phyloP scores from a whole-genome alignment of 2,329 filamentous ascomycete genomes.

The Endoconidiophora laricicola region DNA sequence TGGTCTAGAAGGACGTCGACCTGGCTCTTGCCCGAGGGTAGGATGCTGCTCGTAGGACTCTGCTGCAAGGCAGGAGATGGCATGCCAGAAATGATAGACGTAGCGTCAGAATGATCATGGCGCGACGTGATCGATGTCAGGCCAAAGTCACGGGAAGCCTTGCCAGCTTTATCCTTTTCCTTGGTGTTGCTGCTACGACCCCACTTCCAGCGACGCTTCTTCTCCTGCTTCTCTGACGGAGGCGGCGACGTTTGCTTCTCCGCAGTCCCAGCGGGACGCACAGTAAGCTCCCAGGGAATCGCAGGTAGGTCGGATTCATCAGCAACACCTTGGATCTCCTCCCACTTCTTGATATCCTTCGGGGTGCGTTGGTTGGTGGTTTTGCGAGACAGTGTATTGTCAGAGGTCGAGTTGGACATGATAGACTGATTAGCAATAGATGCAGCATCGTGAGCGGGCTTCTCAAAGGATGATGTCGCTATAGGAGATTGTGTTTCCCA shows the following conservation, averaged over 20 bases:
- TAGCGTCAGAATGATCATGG: neutral
- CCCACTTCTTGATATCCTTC: slow-evolving; percentile 6
- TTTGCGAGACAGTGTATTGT: slow-evolving; percentile 1
- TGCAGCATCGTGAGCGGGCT: neutral
- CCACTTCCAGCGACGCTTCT: slow-evolving; percentile 10
- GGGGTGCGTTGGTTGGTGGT: neutral
- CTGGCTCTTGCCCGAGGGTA: neutral
- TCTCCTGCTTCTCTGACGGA: slow-evolving; percentile 2
- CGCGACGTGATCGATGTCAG: slow-evolving; percentile 2
- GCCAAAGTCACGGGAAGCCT: slow-evolving; percentile 1
- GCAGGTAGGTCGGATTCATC: slow-evolving; percentile 3
- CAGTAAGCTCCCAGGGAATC: slow-evolving; percentile 4
- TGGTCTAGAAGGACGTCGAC: slow-evolving; percentile 9
- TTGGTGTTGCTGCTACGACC: slow-evolving; percentile 4
- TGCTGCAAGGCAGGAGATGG: too few species aligned
- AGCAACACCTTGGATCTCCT: slow-evolving; percentile 6
- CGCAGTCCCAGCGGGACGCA: neutral
- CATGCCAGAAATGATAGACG: neutral
- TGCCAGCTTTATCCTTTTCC: neutral
- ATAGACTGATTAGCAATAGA: slow-evolving; percentile 5
- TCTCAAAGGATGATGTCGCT: neutral
- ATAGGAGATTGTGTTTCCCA: slow-evolving; percentile 2
- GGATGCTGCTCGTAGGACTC: neutral
- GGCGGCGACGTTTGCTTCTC: neutral
- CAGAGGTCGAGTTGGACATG: neutral